Evolutionary conservation across 805 yeast genomes (phyloP), one percentile per base, ranked within the genome.

Genomic region (Yamadazyma ubonensis): DNA sequence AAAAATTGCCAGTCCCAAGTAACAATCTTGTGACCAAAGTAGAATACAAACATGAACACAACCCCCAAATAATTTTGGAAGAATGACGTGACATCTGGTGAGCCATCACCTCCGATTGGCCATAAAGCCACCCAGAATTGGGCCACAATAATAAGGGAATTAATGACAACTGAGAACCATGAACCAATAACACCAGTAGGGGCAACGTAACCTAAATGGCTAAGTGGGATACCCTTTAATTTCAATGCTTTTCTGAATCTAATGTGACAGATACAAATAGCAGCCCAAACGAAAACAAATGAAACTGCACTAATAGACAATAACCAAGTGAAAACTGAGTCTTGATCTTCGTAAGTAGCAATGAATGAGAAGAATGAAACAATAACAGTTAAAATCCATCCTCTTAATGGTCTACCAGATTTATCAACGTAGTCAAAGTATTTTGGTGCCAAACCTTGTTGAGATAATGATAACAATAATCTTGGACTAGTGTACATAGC

Each of bases 101-200:
- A 54, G 15, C 53, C 48, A 28, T 42, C 47, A 7, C 51, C 50
- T 3, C 59, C 67, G 41, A 58, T 46, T 6, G 74, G 74, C 57
- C 46, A 68, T 41, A 68, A 62, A 4, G 73, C 70, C 34, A 68
- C 67, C 71, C 71, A 68, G 51, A 68, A 68, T 50, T 68, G 73
- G 17, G 68, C 71, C 39, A 68, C 52, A 47, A 68, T 56, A 36
- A 68, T 59, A 36, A 68, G 56, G 10, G 48, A 32, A 46, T 58
- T 61, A 52, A 61, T 57, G 4, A 50, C 40, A 34, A 63, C 49
- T 10, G 68, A 64, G 35, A 63, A 65, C 36, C 51, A 53, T 4
- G 73, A 67, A 9, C 74, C 74, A 48, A 55, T 49, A 16, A 61
- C 57, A 20, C 73, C 74, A 7, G 74, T 70, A 18, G 66, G 59